Evolutionary conservation across 108 stramenopile genomes (phyloP).

Genomic region (Epipyxis sp.): DNA sequence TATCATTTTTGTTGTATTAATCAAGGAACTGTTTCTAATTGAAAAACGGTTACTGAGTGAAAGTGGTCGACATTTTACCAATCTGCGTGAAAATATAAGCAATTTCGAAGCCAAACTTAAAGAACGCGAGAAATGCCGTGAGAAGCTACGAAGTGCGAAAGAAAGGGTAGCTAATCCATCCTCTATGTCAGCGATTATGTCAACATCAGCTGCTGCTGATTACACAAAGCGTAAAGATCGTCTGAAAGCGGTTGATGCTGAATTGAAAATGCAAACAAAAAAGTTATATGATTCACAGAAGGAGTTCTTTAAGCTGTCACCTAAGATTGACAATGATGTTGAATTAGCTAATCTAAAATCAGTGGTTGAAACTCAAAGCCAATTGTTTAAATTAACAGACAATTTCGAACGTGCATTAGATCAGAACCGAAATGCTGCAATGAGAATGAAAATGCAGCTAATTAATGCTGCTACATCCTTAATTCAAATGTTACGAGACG

Average conservation of each 20-base stretch:
- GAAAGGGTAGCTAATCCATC: not conserved
- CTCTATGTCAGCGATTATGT: not conserved
- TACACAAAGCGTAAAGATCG: not conserved
- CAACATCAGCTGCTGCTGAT: not conserved
- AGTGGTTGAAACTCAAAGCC: not conserved
- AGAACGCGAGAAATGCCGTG: not conserved
- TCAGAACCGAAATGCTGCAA: not conserved
- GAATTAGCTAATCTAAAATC: not conserved
- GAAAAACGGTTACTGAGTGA: not conserved
- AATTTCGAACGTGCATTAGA: not conserved
- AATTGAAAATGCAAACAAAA: not conserved
- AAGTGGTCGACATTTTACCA: not conserved
- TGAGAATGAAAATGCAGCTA: not conserved
- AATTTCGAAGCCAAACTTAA: not conserved
- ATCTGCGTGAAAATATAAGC: not conserved
- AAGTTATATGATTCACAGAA: slow-evolving; percentile 20
- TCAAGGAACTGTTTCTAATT: not conserved
- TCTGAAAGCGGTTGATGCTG: not conserved
- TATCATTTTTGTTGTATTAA: not conserved
- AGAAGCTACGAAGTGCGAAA: slow-evolving; percentile 4
- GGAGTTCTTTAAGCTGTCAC: not conserved
- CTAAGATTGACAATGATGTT: not conserved
- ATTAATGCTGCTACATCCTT: slow-evolving; percentile 6
- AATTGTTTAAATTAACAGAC: slow-evolving; percentile 11
- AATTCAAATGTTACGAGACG: not conserved